These are phyloP conservation scores for Barnettozyma botsteinii DNA, from an alignment of 805 yeast genomes.

Conservation along the genomic window DNA sequence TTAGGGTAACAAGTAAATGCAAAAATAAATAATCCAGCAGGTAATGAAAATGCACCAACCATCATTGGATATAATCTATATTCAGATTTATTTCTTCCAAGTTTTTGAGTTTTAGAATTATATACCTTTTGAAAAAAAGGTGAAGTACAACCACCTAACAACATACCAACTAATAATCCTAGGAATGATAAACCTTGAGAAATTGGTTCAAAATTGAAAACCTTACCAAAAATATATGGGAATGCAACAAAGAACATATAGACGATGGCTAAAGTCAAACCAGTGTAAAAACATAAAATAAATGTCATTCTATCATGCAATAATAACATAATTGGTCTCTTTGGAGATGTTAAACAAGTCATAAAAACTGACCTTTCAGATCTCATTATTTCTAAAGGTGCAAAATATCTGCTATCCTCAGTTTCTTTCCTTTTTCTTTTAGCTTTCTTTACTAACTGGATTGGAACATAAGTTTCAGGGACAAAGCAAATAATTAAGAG, in stretches of 20 bases:
- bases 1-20: slow-evolving; percentile 62
- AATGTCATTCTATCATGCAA: slow-evolving; percentile 50
- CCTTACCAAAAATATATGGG: slow-evolving; percentile 51
- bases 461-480: slow-evolving; percentile 63
- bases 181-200: slow-evolving; percentile 61
- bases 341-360: slow-evolving; percentile 40
- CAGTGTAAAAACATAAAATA: slow-evolving; percentile 49
- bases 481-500: slow-evolving; percentile 38
- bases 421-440: slow-evolving; percentile 44
- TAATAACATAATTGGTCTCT: slow-evolving; percentile 47
- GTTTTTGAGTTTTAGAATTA: slow-evolving; percentile 37
- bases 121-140: slow-evolving; percentile 37
- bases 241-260: slow-evolving; percentile 63
- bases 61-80: slow-evolving; percentile 52
- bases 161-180: slow-evolving; percentile 48
- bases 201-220: slow-evolving; percentile 46
- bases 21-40: slow-evolving; percentile 65
- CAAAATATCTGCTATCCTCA: slow-evolving; percentile 43
- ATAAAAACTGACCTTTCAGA: slow-evolving; percentile 36
- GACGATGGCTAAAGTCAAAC: slow-evolving; percentile 51
- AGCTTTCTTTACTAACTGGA: slow-evolving; percentile 47
- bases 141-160: slow-evolving; percentile 40
- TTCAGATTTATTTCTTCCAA: slow-evolving; percentile 53
- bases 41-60: slow-evolving; percentile 59
- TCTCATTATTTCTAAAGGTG: slow-evolving; percentile 34